Base-by-base conservation (phyloP, 1,284 basidiomycete genomes). In the Leccinum colubrinum region DNA sequence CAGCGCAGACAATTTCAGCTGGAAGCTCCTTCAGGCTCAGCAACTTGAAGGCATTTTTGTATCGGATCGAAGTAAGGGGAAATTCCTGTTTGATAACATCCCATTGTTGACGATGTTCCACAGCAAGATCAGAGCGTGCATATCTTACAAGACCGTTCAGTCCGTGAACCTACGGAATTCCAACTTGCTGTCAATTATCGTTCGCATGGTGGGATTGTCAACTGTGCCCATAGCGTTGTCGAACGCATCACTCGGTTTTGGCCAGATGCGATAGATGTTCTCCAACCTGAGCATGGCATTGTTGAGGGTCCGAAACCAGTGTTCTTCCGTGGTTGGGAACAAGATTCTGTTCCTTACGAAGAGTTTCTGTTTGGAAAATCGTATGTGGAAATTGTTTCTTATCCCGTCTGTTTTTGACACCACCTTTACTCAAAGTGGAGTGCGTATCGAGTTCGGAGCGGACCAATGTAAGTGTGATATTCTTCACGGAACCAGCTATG, bases 1-100 rank as follows among this genome's bases (percentile, higher is more conserved):
- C 90, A 0, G 89, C 90, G 0, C 90, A 92, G 67, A 88, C 89
- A 0, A 91, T 92, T n/a, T 85, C 86, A 0, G 80, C 83, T 2
- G 90, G 90, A 0, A 89, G 86, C 61, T 83, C 87, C 0, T 92
- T 92, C 68, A 76, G 86, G 12, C 91, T 92, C 70, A 77, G 88
- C 63, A 88, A 91, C 46, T 70, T 92, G 59, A 91, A 87, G 65
- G 81, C 88, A 0, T 87, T 88, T 67, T 66, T 90, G 33, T 83
- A 83, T 61, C 79, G 83, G 22, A 70, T 84, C 0, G 86, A 90
- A 76, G 88, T 85, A 60, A 30, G 72, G 0, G 48, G 25, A 25
- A 25, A 25, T 50, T 15, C 7, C 6, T 50, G 3, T 22, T 20
- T 9, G n/a, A 46, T 46, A 46, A 46, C 3, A 20, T 20, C 43